These are phyloP conservation scores for Metschnikowia dekortorum DNA, from an alignment of 805 yeast species.

Conservation along the genomic window DNA sequence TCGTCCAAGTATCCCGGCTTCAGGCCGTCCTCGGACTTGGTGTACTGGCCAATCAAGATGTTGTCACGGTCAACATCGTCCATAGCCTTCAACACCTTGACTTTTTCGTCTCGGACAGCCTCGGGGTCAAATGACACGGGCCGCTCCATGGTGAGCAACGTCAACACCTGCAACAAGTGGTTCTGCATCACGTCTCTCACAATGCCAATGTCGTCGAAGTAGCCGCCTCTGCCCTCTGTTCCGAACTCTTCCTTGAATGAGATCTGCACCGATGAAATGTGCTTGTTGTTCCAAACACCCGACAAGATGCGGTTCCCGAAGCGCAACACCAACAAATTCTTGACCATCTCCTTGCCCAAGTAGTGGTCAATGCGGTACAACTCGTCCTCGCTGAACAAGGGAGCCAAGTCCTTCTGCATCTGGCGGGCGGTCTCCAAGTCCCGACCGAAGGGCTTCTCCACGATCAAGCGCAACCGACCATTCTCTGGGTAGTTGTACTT, in stretches of 20 bases:
- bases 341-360: conserved; percentile 96
- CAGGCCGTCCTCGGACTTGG: conserved; percentile 74
- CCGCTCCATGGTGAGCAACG: conserved; percentile 91
- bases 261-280: conserved; percentile 76
- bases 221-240: conserved; percentile 98
- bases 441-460: conserved; percentile 97
- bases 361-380: conserved; percentile 95
- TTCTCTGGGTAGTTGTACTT: conserved; percentile 52
- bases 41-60: conserved; percentile 84
- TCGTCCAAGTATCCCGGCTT: conserved; percentile 93
- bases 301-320: conserved; percentile 85
- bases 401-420: conserved; percentile 73
- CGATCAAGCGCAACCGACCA: conserved; percentile 74
- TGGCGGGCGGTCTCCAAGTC: conserved; percentile 77
- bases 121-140: conserved; percentile 91
- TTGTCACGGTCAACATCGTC: conserved; percentile 61
- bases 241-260: conserved; percentile 98
- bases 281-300: conserved; percentile 85
- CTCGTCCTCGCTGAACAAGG: conserved; percentile 87
- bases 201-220: conserved; percentile 91
- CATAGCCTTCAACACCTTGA: conserved; percentile 81
- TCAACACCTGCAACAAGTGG: conserved; percentile 89
- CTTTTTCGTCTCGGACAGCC: conserved; percentile 93
- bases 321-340: conserved; percentile 82
- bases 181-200: conserved; percentile 98